These are phyloP conservation scores for Chlamydomonas reinhardtii DNA, from an alignment of 163 green algal genomes.

Conservation along the genomic window DNA sequence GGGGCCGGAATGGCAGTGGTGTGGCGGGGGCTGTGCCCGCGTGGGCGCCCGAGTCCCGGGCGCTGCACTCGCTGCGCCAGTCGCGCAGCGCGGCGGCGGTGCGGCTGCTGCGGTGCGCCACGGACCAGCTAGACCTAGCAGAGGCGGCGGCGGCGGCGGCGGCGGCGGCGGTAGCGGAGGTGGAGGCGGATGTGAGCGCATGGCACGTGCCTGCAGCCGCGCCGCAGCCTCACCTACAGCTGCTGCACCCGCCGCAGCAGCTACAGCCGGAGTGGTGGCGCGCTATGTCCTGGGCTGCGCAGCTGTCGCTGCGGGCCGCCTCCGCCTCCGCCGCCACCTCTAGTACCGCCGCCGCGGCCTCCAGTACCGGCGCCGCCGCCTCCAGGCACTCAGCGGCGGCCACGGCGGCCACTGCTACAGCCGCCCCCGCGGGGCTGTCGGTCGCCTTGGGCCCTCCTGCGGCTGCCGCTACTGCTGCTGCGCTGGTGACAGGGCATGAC, in stretches of 20 bases:
- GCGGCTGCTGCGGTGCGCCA: neutral
- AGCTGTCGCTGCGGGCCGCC: too few species aligned
- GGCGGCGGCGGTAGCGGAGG: neutral
- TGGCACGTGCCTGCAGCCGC: too few species aligned
- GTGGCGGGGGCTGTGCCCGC: neutral
- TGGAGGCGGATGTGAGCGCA: neutral
- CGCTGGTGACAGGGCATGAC: too few species aligned
- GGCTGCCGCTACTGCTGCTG: too few species aligned
- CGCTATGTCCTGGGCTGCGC: neutral
- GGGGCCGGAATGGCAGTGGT: neutral
- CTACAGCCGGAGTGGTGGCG: neutral
- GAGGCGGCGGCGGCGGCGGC: neutral
- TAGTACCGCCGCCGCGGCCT: neutral
- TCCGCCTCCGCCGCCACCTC: too few species aligned
- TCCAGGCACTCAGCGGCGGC: too few species aligned
- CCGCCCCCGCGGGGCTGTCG: too few species aligned
- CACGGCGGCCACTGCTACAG: neutral
- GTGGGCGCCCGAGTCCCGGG: neutral
- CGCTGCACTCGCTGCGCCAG: too few species aligned
- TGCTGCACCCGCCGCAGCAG: too few species aligned
- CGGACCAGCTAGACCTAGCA: conserved; percentile 1
- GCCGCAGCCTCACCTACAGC: too few species aligned
- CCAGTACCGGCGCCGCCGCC: neutral
- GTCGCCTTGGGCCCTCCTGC: too few species aligned
- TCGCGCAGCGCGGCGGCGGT: too few species aligned